phyloP scores from a whole-genome alignment of 78 protist species.

The Dictyostelium citrinum region DNA sequence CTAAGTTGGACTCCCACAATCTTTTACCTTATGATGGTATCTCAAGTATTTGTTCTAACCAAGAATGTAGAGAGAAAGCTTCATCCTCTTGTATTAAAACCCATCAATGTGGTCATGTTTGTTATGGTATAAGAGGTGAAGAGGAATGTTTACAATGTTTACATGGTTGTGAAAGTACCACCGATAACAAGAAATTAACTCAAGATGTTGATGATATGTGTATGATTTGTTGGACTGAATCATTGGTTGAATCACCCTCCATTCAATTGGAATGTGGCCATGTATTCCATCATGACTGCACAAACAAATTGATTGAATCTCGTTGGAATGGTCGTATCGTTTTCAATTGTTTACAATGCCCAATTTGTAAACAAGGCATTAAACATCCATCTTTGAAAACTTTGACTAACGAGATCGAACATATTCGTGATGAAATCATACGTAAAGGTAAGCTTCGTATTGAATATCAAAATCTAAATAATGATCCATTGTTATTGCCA shows the following conservation, averaged over 20 bases:
- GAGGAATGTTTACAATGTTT: constrained; percentile 80
- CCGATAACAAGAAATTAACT: background rate
- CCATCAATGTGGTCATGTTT: constrained; percentile 80
- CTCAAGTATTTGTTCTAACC: constrained; percentile 24
- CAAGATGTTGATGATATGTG: constrained; percentile 85
- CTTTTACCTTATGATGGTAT: constrained; percentile 19
- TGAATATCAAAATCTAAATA: constrained; percentile 9
- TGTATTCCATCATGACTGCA: constrained; percentile 79
- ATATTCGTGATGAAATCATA: constrained; percentile 48
- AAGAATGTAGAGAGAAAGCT: constrained; percentile 47
- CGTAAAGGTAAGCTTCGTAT: constrained; percentile 59
- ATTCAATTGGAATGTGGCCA: constrained; percentile 87
- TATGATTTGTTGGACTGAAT: constrained; percentile 86
- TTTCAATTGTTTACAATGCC: constrained; percentile 85
- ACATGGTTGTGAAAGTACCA: constrained; percentile 45
- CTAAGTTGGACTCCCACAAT: constrained; percentile 31
- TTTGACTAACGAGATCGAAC: constrained; percentile 14
- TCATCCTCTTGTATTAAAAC: constrained; percentile 14
- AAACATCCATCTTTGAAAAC: constrained; percentile 46
- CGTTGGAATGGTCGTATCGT: constrained; percentile 85
- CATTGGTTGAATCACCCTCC: constrained; percentile 71
- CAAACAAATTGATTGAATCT: constrained; percentile 17
- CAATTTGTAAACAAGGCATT: constrained; percentile 77
- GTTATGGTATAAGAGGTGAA: constrained; percentile 81
- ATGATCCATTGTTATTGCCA: constrained; percentile 21